Evolutionary conservation across 2,329 filamentous ascomycete genomes (phyloP), one percentile per base, ranked within the genome.

Genomic region (Pseudocercospora macadamiae): DNA sequence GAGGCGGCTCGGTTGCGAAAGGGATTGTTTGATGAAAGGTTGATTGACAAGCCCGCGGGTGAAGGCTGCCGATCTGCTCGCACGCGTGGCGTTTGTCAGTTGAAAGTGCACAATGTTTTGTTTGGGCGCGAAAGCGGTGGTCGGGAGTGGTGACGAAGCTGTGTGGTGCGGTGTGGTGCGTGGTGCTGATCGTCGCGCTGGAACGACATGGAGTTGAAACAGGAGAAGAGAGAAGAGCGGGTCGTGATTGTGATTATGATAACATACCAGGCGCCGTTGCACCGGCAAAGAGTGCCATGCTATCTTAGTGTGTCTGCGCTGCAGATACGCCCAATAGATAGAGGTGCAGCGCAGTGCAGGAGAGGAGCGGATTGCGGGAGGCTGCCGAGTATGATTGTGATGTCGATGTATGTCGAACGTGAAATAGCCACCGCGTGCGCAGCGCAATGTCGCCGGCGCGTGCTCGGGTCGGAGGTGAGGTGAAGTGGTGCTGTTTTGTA

Each of bases 11-110:
- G 86, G 75, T 90, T 90, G 79, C 89, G 87, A 72, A 84, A 93
- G 63, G 89, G 89, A 73, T 93, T 93, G 82, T 92, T 92, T 74
- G 87, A 87, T 70, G 78, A 76, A 57, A 92, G 83, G 75, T 86
- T 88, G 73, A 89, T 26, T 55, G 83, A 79, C 39, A 64, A 37
- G 51, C 63, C 63, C 32, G 59, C 49, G 55, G 60, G 54, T 67
- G 83, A 82, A 65, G 77, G 80, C 67, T 76, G 74, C 55, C 75
- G 74, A 58, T 78, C 77, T 76, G n/a, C n/a, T n/a, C 70, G 48
- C 36, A 39, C 18, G 42, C 37, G 55, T 49, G 49, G 47, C 47
- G 37, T 10, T 49, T 14, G 57, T 60, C 53, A 60, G 53, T 49
- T n/a, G n/a, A n/a, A n/a, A n/a, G n/a, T n/a, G n/a, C n/a, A n/a